Conservation (phyloP, 78 protist genomes). For the Emiliania huxleyi region DNA sequence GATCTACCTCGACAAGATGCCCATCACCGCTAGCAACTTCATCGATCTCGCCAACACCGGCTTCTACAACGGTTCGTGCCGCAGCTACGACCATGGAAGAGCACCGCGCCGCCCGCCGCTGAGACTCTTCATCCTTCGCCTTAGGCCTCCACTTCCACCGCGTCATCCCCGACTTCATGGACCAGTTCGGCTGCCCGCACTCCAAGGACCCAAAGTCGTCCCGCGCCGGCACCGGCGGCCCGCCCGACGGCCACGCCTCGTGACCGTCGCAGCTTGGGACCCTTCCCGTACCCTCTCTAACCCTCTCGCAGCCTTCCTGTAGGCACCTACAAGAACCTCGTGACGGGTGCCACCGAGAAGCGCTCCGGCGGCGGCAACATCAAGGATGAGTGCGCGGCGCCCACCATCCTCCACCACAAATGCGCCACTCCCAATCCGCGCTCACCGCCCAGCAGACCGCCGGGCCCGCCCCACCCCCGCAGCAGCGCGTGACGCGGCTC, state of each 20-base stretch:
- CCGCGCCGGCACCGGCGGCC: constrained; percentile 43
- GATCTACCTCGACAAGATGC: not conserved
- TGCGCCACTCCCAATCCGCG: too few species aligned
- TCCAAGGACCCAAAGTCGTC: not conserved
- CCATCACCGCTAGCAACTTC: not conserved
- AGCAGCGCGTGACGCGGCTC: too few species aligned
- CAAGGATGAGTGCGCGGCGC: constrained; percentile 1
- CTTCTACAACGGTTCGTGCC: constrained; percentile 41
- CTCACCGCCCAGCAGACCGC: too few species aligned
- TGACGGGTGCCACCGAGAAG: not conserved
- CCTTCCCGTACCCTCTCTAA: too few species aligned
- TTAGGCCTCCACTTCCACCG: constrained; percentile 45
- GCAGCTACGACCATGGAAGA: too few species aligned
- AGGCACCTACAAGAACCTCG: not conserved
- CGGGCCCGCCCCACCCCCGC: not conserved
- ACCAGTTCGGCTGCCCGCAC: constrained; percentile 39
- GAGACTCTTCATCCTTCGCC: too few species aligned
- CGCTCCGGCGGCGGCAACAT: constrained; percentile 12
- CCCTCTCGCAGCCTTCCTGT: too few species aligned
- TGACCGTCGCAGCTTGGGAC: too few species aligned
- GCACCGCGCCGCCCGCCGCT: too few species aligned
- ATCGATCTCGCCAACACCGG: constrained; percentile 20
- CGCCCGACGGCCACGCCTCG: too few species aligned
- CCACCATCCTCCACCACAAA: too few species aligned
- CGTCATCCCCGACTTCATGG: constrained; percentile 29